Percentiles rank a stretch among this genome's conserved stretches.
Conservation (phyloP, 2,329 filamentous ascomycete species). For the Fusarium bactridioides region DNA sequence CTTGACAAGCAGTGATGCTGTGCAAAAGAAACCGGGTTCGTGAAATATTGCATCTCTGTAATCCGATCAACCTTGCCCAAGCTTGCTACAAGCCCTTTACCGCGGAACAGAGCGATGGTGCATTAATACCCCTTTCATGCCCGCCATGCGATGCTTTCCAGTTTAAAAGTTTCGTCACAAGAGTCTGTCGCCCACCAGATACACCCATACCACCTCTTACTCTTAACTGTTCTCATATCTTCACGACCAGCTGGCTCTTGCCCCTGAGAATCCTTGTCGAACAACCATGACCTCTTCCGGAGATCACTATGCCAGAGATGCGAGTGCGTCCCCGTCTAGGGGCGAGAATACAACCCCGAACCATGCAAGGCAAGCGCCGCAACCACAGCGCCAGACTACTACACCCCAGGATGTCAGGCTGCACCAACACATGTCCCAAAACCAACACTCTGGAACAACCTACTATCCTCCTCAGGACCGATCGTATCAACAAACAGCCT, state of each 20-base stretch:
- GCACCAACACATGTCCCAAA: neutral
- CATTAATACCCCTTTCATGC: neutral
- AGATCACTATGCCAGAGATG: neutral
- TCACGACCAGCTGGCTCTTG: neutral
- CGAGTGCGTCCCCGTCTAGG: neutral
- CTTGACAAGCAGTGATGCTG: neutral
- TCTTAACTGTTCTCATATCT: neutral
- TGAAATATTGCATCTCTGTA: conserved; percentile 1
- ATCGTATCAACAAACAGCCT: neutral
- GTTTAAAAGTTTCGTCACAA: neutral
- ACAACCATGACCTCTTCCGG: neutral
- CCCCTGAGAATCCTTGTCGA: neutral
- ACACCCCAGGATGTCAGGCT: neutral
- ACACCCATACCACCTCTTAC: neutral
- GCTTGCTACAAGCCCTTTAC: neutral
- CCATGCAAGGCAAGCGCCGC: neutral
- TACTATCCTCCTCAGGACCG: neutral
- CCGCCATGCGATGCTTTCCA: neutral
- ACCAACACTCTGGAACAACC: neutral
- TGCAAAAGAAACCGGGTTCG: neutral
- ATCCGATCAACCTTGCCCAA: conserved; percentile 5
- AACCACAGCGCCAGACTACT: neutral
- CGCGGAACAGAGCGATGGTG: neutral
- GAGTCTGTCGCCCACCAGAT: too few relatives aligned
- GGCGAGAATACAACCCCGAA: neutral